Conservation (phyloP, 192 early-diverging fungal genomes). For the Coemansia sp. region DNA sequence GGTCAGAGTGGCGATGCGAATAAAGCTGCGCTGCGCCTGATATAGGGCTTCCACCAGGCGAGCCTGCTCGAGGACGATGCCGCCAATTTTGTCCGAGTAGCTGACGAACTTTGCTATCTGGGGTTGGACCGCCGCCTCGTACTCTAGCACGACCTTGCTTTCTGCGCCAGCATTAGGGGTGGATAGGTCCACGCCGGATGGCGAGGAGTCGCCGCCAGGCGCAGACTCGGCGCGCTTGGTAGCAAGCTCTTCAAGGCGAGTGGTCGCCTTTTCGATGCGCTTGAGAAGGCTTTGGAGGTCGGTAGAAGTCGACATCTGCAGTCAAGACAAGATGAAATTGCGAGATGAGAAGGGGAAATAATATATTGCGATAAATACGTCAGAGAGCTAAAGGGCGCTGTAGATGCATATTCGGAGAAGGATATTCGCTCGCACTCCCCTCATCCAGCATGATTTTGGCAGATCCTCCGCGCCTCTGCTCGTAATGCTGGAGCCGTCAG, state of each 20-base stretch:
- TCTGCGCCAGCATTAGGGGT: slow-evolving; percentile 40
- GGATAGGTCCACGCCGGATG: slow-evolving; percentile 21
- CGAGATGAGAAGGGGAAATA: slow-evolving; percentile 6
- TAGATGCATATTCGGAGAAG: neutral
- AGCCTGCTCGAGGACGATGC: slow-evolving; percentile 68
- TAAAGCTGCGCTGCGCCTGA: slow-evolving; percentile 73
- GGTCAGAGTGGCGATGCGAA: slow-evolving; percentile 70
- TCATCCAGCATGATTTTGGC: neutral
- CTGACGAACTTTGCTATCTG: slow-evolving; percentile 45
- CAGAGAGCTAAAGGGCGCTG: neutral
- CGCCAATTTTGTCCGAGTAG: slow-evolving; percentile 58
- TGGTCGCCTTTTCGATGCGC: slow-evolving; percentile 91
- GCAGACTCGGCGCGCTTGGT: slow-evolving; percentile 55
- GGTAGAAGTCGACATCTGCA: slow-evolving; percentile 43
- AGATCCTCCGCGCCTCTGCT: neutral
- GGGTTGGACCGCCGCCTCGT: slow-evolving; percentile 56
- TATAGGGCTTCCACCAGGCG: slow-evolving; percentile 62
- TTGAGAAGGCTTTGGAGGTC: slow-evolving; percentile 72
- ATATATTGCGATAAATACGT: slow-evolving; percentile 1
- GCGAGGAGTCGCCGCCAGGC: neutral
- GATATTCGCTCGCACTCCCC: too few relatives aligned
- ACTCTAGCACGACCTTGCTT: slow-evolving; percentile 53
- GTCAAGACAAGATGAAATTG: neutral
- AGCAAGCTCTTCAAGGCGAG: slow-evolving; percentile 86
- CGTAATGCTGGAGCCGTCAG: neutral